phyloP scores from a whole-genome alignment of 371 early-diverging fungal species.

The Synchytrium microbalum region DNA sequence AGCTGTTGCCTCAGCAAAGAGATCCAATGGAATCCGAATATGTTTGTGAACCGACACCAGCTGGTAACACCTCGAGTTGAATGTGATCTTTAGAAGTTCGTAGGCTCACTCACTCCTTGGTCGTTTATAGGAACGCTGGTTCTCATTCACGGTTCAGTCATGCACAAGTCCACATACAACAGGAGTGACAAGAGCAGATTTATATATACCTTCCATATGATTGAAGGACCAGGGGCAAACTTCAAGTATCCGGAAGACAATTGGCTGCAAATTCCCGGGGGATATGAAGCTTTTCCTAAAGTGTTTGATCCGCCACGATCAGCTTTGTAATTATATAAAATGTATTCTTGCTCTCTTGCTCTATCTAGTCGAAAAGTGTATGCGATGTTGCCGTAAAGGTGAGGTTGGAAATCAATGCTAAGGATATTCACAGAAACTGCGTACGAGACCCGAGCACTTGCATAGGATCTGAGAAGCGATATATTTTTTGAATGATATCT shows the following conservation, averaged over 20 bases:
- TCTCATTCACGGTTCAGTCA: conserved; percentile 80
- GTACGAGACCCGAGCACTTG: too few relatives aligned
- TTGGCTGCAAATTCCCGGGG: conserved; percentile 18
- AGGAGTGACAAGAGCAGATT: conserved; percentile 65
- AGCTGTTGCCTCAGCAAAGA: conserved; percentile 9
- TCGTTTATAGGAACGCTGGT: conserved; percentile 66
- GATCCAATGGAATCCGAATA: conserved; percentile 27
- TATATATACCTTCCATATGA: conserved; percentile 90
- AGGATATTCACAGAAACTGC: too few relatives aligned
- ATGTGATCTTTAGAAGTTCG: too few relatives aligned
- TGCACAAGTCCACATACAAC: conserved; percentile 76
- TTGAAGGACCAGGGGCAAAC: conserved; percentile 55
- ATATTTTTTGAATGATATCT: too few relatives aligned
- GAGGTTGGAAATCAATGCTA: too few relatives aligned
- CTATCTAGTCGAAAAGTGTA: too few relatives aligned
- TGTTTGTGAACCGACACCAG: conserved; percentile 24
- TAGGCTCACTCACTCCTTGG: too few relatives aligned
- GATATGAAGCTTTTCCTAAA: neutral
- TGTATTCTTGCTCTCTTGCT: too few relatives aligned
- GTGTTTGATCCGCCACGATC: neutral
- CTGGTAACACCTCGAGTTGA: neutral
- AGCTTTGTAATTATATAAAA: too few relatives aligned
- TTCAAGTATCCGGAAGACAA: conserved; percentile 31
- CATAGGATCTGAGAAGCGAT: too few relatives aligned
- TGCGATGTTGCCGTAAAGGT: too few relatives aligned